Percentiles rank a stretch among this genome's conserved stretches.
phyloP scores from a whole-genome alignment of 257 asterid species.

The Plantago major region DNA sequence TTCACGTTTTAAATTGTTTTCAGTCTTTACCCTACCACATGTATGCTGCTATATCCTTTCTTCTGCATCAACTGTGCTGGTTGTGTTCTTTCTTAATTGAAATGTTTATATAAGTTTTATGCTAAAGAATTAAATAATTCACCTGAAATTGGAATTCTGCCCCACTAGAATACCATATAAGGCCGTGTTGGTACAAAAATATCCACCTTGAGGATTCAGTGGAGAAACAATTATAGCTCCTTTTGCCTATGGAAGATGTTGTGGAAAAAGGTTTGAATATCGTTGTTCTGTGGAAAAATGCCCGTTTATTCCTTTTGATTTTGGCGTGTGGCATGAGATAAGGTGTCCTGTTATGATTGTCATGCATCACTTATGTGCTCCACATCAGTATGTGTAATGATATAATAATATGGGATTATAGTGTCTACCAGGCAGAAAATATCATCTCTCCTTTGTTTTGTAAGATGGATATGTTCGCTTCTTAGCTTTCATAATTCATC shows the following conservation, averaged over 20 bases:
- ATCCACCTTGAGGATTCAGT: background rate
- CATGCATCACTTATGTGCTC: background rate
- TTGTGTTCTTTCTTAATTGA: too few relatives aligned
- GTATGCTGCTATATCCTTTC: too few relatives aligned
- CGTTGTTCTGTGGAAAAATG: background rate
- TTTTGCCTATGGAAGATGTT: background rate
- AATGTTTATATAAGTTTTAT: too few relatives aligned
- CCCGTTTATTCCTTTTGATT: background rate
- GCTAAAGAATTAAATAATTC: too few relatives aligned
- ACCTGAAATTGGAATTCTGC: too few relatives aligned
- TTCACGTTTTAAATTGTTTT: too few relatives aligned
- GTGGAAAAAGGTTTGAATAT: slow-evolving; percentile 4
- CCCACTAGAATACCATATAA: too few relatives aligned
- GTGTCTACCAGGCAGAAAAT: background rate
- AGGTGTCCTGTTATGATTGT: background rate
- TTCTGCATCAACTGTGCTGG: too few relatives aligned
- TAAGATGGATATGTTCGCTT: slow-evolving; percentile 2
- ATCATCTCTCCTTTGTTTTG: background rate
- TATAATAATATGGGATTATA: background rate
- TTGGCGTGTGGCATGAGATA: background rate
- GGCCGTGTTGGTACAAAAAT: too few relatives aligned
- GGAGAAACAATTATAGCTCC: background rate
- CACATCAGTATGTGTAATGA: background rate
- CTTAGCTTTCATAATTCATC: background rate
- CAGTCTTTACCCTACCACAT: too few relatives aligned